phyloP scores from a whole-genome alignment of 345 rosid species.

The Salix caprea region DNA sequence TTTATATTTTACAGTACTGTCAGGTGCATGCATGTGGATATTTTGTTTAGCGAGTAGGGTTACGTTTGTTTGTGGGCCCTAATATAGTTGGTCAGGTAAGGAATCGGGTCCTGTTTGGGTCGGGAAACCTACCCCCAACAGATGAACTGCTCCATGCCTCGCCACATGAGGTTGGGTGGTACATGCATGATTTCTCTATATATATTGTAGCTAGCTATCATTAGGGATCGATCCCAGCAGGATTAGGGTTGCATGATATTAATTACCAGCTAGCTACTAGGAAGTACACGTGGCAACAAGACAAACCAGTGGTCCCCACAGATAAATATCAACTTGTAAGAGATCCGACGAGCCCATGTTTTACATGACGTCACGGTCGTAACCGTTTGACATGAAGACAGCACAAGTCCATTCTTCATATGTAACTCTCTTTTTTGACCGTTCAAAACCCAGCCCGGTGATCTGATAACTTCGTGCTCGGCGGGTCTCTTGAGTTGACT shows the following conservation, averaged over 20 bases:
- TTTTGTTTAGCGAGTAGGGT: background rate
- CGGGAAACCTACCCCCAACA: conserved; percentile 35
- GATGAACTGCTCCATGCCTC: conserved; percentile 33
- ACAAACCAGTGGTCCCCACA: background rate
- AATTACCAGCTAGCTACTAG: background rate
- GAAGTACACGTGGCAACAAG: background rate
- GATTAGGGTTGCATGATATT: background rate
- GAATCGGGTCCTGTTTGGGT: conserved; percentile 29
- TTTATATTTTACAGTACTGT: background rate
- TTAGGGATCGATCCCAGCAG: no score
- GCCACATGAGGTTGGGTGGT: conserved; percentile 13
- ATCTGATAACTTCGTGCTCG: background rate
- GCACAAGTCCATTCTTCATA: conserved; percentile 6
- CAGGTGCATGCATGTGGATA: background rate
- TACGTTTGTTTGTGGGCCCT: conserved; percentile 1
- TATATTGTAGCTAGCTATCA: background rate
- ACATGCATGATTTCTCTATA: background rate
- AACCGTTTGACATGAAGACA: conserved; percentile 53
- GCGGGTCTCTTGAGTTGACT: background rate
- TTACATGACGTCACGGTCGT: conserved; percentile 48
- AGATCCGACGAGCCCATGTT: conserved; percentile 18
- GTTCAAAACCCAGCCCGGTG: background rate
- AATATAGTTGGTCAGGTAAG: background rate
- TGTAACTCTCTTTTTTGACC: conserved; percentile 14
- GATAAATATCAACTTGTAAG: background rate